phyloP scores from a whole-genome alignment of 148 eudicot species.

The Rhododendron ovatum region DNA sequence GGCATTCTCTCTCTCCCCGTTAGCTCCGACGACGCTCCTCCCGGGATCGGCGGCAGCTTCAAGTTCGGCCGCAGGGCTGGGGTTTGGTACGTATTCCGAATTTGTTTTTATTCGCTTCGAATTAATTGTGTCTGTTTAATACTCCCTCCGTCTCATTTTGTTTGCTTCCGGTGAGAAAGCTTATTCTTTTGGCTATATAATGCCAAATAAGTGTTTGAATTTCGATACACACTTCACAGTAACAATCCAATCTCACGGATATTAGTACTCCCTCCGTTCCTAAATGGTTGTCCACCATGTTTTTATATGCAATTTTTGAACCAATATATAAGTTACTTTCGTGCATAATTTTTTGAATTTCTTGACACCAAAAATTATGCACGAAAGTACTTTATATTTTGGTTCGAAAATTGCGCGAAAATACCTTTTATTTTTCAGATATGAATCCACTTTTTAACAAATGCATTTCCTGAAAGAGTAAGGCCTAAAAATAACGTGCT shows the following conservation, averaged over 20 bases:
- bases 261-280: no score
- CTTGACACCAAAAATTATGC: no score
- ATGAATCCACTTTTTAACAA: not conserved
- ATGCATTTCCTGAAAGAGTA: not conserved
- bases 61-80: slow-evolving; percentile 56
- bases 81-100: slow-evolving; percentile 23
- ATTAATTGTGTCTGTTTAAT: not conserved
- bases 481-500: not conserved
- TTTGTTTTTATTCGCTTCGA: not conserved
- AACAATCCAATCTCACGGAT: no score
- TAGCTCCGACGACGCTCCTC: slow-evolving; percentile 36
- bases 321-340: no score
- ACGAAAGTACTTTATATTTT: no score
- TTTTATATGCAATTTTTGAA: no score
- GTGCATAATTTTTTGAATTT: no score
- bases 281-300: no score
- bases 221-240: no score
- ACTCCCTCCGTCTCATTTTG: not conserved
- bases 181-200: not conserved
- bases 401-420: no score
- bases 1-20: slow-evolving; percentile 86
- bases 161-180: not conserved
- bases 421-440: no score
- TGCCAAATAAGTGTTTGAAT: no score
- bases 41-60: slow-evolving; percentile 33